Evolutionary conservation across 139 green algal genomes (phyloP).

Genomic region (Haematococcus lacustris): DNA sequence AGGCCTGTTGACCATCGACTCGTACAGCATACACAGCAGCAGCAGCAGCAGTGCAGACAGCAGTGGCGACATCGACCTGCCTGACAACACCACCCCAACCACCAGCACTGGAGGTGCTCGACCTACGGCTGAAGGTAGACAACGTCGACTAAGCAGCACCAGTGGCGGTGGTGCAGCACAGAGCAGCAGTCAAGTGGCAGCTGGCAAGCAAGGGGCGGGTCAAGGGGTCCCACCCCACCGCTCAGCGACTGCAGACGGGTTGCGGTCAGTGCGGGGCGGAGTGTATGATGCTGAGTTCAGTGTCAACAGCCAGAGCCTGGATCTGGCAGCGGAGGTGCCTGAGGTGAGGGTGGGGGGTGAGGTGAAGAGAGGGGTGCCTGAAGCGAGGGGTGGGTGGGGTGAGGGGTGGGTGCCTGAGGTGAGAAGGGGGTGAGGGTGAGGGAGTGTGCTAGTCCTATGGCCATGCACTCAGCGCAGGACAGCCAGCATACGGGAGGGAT

Average conservation of each 20-base stretch:
- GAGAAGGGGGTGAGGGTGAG: not conserved
- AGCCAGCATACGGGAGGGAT: no score
- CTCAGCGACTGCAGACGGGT: no score
- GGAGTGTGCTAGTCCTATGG: no score
- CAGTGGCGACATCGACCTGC: not conserved
- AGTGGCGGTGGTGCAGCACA: no score
- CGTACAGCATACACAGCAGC: not conserved
- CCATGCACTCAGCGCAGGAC: no score
- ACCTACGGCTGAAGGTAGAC: no score
- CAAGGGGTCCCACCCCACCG: no score
- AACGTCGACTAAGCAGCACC: no score
- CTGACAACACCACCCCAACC: not conserved
- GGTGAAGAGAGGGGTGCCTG: not conserved
- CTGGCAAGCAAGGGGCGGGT: no score
- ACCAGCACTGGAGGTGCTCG: not conserved
- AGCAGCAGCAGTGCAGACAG: not conserved
- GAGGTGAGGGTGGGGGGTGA: not conserved
- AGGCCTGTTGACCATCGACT: conserved; percentile 1
- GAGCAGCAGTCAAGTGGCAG: no score
- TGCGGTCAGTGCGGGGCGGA: not conserved
- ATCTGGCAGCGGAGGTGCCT: not conserved
- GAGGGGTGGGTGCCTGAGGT: not conserved
- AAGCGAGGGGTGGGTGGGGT: not conserved
- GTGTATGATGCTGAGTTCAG: not conserved
- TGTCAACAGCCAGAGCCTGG: conserved; percentile 1